Percentiles rank a stretch among this genome's conserved stretches.
Conservation (phyloP, 768 basidiomycete species). For the Udeniomyces megalosporus region DNA sequence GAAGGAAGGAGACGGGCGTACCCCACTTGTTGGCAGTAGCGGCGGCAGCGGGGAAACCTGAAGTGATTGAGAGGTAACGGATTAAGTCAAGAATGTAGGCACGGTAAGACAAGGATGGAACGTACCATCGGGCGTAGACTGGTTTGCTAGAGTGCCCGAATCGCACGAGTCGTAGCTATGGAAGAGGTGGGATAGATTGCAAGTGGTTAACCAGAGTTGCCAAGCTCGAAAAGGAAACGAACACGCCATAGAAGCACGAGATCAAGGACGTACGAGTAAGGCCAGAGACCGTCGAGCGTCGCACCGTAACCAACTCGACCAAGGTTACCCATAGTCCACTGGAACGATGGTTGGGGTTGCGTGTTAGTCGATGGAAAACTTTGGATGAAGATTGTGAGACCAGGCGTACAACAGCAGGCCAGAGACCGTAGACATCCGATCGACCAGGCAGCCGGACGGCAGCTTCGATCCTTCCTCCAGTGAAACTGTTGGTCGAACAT, state of each 20-base stretch:
- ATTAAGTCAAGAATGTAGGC: slow-evolving; percentile 31
- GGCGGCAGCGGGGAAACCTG: slow-evolving; percentile 47
- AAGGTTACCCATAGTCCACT: slow-evolving; percentile 49
- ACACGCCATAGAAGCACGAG: no score
- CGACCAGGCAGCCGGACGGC: slow-evolving; percentile 52
- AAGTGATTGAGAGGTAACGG: slow-evolving; percentile 70
- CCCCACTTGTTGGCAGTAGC: slow-evolving; percentile 30
- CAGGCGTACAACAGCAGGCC: not conserved
- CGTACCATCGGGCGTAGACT: not conserved
- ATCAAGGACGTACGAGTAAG: slow-evolving; percentile 30
- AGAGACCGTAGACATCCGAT: slow-evolving; percentile 35
- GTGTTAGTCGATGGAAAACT: not conserved
- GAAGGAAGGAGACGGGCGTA: slow-evolving; percentile 51
- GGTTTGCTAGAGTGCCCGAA: not conserved
- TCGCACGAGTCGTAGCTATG: not conserved
- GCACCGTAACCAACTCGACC: slow-evolving; percentile 57
- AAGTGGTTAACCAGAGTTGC: no score
- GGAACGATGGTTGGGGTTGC: not conserved
- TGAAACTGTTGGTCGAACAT: no score
- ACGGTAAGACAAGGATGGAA: not conserved
- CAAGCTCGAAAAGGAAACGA: no score
- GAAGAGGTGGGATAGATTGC: slow-evolving; percentile 37
- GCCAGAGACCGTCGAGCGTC: slow-evolving; percentile 23
- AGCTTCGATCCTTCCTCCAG: slow-evolving; percentile 61
- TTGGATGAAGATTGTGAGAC: not conserved